Conservation (phyloP, 2,329 filamentous ascomycete genomes). For the Colletotrichum nymphaeae region DNA sequence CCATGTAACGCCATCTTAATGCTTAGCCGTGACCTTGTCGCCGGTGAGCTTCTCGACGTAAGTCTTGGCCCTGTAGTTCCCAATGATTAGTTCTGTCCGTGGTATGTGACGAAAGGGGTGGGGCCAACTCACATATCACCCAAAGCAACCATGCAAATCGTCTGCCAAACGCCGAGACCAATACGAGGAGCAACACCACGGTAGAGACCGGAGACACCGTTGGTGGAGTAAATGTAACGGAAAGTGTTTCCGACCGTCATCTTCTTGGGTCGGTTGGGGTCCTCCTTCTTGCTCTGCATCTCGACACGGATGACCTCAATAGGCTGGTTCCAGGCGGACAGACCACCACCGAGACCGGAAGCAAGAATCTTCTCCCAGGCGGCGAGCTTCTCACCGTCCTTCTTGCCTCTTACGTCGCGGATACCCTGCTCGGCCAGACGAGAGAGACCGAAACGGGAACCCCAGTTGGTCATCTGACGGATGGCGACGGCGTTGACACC, state of each 20-base stretch:
- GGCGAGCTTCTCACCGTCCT: slow-evolving; percentile 80
- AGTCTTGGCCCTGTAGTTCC: slow-evolving; percentile 67
- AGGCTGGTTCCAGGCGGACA: slow-evolving; percentile 98
- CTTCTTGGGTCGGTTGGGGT: slow-evolving; percentile 98
- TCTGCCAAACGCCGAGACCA: slow-evolving; percentile 97
- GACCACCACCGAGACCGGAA: slow-evolving; percentile 87
- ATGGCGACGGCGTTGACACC: slow-evolving; percentile 99
- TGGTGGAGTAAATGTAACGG: slow-evolving; percentile 89
- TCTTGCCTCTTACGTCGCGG: slow-evolving; percentile 81
- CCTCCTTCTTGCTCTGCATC: slow-evolving; percentile 99
- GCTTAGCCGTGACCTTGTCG: slow-evolving; percentile 73
- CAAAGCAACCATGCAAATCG: slow-evolving; percentile 98
- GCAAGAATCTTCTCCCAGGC: slow-evolving; percentile 90
- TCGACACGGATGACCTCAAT: slow-evolving; percentile 99
- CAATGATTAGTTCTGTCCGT: slow-evolving; percentile 40
- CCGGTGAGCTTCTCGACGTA: slow-evolving; percentile 76
- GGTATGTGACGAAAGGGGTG: background rate
- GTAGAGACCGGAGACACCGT: slow-evolving; percentile 93
- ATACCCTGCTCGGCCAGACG: slow-evolving; percentile 93
- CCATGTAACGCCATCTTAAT: slow-evolving; percentile 62
- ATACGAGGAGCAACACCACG: slow-evolving; percentile 95
- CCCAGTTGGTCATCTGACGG: slow-evolving; percentile 99
- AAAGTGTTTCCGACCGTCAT: slow-evolving; percentile 92
- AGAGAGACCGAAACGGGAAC: slow-evolving; percentile 92
- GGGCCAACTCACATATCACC: slow-evolving; percentile 86